Conservation (phyloP, 2,329 filamentous ascomycete species). For the Delphinella strobiligena region DNA sequence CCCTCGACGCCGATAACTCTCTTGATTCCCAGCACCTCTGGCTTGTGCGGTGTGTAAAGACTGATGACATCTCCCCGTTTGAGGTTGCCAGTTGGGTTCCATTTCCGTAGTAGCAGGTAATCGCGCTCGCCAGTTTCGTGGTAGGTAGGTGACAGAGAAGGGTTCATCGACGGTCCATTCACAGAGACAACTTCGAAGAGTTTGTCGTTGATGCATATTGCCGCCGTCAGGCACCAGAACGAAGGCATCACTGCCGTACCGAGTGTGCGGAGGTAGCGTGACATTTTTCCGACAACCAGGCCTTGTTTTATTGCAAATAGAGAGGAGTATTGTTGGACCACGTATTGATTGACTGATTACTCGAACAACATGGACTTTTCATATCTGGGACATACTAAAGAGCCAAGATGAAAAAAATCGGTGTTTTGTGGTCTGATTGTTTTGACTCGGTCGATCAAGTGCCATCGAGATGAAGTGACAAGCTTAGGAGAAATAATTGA, state of each 20-base stretch:
- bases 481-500: too few species aligned
- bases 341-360: too few species aligned
- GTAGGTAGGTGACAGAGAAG: conserved; percentile 30
- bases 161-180: conserved; percentile 32
- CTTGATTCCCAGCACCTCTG: conserved; percentile 64
- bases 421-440: too few species aligned
- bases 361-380: too few species aligned
- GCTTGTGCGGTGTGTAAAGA: conserved; percentile 47
- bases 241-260: background rate
- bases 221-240: conserved; percentile 6
- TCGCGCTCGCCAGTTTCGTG: conserved; percentile 28
- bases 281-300: too few species aligned
- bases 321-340: too few species aligned
- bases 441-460: too few species aligned
- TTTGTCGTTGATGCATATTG: conserved; percentile 29
- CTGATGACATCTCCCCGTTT: conserved; percentile 32
- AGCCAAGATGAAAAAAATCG: too few species aligned
- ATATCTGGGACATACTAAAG: too few species aligned
- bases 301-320: too few species aligned
- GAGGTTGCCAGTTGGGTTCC: conserved; percentile 16
- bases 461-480: too few species aligned
- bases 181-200: conserved; percentile 25
- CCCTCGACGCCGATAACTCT: conserved; percentile 71
- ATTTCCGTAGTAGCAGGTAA: conserved; percentile 25
- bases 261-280: background rate